Conservation (phyloP, 2,329 filamentous ascomycete genomes). For the Akanthomyces lecanii region DNA sequence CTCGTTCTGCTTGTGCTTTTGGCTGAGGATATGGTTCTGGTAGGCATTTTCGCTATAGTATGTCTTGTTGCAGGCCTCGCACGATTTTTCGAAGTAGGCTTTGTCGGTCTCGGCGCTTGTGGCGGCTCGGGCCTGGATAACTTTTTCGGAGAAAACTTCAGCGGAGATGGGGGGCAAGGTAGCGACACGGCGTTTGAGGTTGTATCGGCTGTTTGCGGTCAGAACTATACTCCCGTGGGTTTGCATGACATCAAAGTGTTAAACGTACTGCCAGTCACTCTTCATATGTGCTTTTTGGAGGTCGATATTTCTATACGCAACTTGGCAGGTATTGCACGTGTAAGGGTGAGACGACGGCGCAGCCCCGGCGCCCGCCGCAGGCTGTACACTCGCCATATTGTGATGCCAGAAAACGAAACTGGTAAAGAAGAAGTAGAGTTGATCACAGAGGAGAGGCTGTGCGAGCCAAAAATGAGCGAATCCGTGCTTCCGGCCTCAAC, state of each 20-base stretch:
- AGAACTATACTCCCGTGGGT: slow-evolving; percentile 10
- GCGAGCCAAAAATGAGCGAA: background rate
- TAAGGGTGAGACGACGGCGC: slow-evolving; percentile 68
- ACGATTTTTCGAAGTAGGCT: slow-evolving; percentile 81
- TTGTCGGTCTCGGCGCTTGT: slow-evolving; percentile 81
- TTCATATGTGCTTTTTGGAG: slow-evolving; percentile 95
- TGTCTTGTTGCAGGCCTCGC: slow-evolving; percentile 79
- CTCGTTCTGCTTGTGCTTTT: slow-evolving; percentile 71
- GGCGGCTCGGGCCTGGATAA: slow-evolving; percentile 81
- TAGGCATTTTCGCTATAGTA: slow-evolving; percentile 97
- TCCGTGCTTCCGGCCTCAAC: background rate
- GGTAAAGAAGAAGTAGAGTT: background rate
- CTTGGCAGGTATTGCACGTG: slow-evolving; percentile 97
- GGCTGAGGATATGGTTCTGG: slow-evolving; percentile 84
- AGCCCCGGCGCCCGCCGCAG: slow-evolving; percentile 27
- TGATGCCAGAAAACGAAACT: background rate
- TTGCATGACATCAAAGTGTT: background rate
- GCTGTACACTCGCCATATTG: slow-evolving; percentile 44
- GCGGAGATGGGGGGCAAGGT: slow-evolving; percentile 86
- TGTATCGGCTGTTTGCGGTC: slow-evolving; percentile 66
- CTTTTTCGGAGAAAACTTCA: slow-evolving; percentile 92
- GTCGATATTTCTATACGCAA: slow-evolving; percentile 91
- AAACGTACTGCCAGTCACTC: slow-evolving; percentile 91
- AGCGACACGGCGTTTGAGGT: slow-evolving; percentile 90
- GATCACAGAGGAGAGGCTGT: background rate